Conservation (phyloP, 225 moss, liverwort and hornwort genomes). For the Marchantia polymorpha region DNA sequence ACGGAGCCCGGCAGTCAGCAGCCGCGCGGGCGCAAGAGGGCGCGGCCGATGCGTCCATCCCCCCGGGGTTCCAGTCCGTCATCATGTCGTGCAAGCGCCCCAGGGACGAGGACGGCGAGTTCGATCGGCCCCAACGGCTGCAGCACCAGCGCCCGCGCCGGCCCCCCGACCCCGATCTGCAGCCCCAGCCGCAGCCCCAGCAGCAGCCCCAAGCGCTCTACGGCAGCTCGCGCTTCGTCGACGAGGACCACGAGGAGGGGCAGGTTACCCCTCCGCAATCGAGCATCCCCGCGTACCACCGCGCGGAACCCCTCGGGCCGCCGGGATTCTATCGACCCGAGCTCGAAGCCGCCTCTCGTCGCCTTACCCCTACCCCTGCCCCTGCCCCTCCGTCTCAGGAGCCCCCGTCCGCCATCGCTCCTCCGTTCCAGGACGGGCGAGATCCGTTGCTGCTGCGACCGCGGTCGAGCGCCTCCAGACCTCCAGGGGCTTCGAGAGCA, state of each 20-base stretch:
- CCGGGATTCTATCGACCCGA: conserved; percentile 23
- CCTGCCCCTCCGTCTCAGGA: neutral
- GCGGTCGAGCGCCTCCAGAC: conserved; percentile 13
- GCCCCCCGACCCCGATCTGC: conserved; percentile 17
- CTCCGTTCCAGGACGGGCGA: conserved; percentile 3
- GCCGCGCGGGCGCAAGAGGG: conserved; percentile 25
- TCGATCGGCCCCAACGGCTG: conserved; percentile 24
- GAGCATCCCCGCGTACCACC: neutral
- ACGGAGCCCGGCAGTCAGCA: conserved; percentile 24
- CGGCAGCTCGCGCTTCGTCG: neutral
- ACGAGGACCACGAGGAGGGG: conserved; percentile 42
- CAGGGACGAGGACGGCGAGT: conserved; percentile 34
- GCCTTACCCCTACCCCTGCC: too few species aligned
- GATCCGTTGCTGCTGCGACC: conserved; percentile 2
- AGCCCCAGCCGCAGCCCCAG: neutral
- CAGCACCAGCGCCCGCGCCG: conserved; percentile 27
- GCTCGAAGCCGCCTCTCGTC: neutral
- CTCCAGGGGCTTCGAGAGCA: conserved; percentile 11
- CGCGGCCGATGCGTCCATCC: conserved; percentile 21
- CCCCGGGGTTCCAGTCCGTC: conserved; percentile 22
- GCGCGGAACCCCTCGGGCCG: conserved; percentile 10
- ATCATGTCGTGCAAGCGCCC: conserved; percentile 33
- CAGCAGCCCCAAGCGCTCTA: conserved; percentile 1
- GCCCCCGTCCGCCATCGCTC: neutral
- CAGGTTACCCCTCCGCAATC: conserved; percentile 30